Evolutionary conservation across 2,329 filamentous ascomycete genomes (phyloP), one percentile per base, ranked within the genome.

Genomic region (Beauveria pseudobassiana): DNA sequence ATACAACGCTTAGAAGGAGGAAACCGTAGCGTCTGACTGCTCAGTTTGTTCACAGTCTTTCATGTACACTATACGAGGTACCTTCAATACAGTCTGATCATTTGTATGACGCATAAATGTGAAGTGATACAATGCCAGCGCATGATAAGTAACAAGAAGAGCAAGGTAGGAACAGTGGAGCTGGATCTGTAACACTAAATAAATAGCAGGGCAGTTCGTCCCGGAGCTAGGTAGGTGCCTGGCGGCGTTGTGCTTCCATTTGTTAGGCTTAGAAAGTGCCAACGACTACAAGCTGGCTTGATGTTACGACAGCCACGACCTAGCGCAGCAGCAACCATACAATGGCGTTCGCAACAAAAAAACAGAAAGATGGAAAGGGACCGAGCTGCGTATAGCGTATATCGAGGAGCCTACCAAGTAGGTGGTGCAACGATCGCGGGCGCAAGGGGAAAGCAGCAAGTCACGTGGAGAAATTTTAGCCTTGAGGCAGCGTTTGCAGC

Each of bases 391-490:
- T 34, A 34, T 5, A 34, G 12, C 12, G 30, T 34, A 34, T 34
- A 34, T 34, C 12, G 30, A 34, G 30, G 30, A 34, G 30, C 30
- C 10, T 34, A 34, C 30, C 30, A 14, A 34, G 30, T 10, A 10
- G 55, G 14, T 34, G 48, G 57, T 59, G 38, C 40, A 52, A 30
- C 34, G 12, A 10, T 34, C 30, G 56, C 46, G 24, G 48, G 24
- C 49, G 57, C 48, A 59, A 46, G 40, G 48, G 48, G 14, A 50
- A 20, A 58, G 54, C 42, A 54, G 26, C 28, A 65, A 60, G 64
- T 75, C 73, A 74, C 74, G 74, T 75, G 74, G 61, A 1, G 1
- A 38, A 64, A 66, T 66, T 68, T 68, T 69, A 69, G 67, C 66
- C 67, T 70, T 70, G 16, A 42, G 56, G 56, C 56, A 34, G 34